Percentiles rank a stretch among this genome's conserved stretches.
These are phyloP conservation scores for Meyerozyma carpophila DNA, from an alignment of 1,139 yeast genomes.

Conservation along the genomic window DNA sequence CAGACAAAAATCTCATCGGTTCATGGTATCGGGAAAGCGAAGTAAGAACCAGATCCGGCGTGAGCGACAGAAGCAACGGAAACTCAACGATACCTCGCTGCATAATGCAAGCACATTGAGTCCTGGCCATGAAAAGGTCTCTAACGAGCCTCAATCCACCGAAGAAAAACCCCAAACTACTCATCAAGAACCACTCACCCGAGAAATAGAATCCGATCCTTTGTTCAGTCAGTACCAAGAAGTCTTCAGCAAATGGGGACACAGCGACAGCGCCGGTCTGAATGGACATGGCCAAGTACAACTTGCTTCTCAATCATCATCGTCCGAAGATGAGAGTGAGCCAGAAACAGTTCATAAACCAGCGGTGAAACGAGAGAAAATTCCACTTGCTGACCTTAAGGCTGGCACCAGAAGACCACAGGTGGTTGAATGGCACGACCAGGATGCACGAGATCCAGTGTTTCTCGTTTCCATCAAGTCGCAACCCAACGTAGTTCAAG, in stretches of 20 bases:
- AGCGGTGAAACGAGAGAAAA: constrained; percentile 44
- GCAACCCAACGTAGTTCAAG: constrained; percentile 62
- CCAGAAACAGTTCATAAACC: constrained; percentile 28
- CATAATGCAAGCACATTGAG: constrained; percentile 1
- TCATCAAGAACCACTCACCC: constrained; percentile 3
- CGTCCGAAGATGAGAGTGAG: constrained; percentile 1
- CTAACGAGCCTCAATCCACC: constrained; percentile 4
- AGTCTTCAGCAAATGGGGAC: constrained; percentile 39
- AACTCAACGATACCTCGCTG: constrained; percentile 14
- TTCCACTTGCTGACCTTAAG: constrained; percentile 68
- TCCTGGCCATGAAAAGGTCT: constrained; percentile 1
- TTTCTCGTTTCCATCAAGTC: constrained; percentile 62
- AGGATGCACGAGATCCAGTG: constrained; percentile 76
- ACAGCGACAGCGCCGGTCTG: constrained; percentile 7
- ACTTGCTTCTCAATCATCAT: background rate
- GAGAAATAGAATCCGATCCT: constrained; percentile 17
- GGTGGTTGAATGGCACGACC: constrained; percentile 80
- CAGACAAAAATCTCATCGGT: background rate
- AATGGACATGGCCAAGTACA: background rate
- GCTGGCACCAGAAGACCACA: constrained; percentile 59
- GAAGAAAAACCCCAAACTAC: background rate
- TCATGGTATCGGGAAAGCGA: constrained; percentile 6
- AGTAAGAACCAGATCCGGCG: constrained; percentile 62
- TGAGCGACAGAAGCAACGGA: constrained; percentile 51
- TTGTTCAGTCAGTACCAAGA: constrained; percentile 34